Base-by-base conservation (phyloP, 306 rosid genomes). In the Calophaca sinica region DNA sequence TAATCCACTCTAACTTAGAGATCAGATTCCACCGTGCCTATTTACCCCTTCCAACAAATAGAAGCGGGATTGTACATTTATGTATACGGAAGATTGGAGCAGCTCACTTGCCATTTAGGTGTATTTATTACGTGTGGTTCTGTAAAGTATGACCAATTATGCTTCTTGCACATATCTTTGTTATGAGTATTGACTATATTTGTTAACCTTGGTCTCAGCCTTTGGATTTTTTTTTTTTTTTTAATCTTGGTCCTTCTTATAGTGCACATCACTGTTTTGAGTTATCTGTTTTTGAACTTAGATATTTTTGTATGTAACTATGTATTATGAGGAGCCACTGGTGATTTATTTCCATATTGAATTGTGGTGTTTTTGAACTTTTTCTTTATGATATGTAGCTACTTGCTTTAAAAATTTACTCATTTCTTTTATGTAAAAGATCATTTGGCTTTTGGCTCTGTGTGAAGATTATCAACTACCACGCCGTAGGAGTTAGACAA, bases 31-130 rank as follows among this genome's bases (percentile, higher is more conserved):
- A 11, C 67, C 12, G 52, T 58, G 79, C 76, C 79, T 86, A 76
- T 84, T 79, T 75, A 46, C 86, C 88, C 85, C 82, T 88, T 82
- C 90, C 75, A 61, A 67, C 78, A 78, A 75, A 70, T 82, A 84
- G 89, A 88, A 76, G 84, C 72, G 96, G 93, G 88, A 51, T 81
- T 91, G 97, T 94, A 92, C 86, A 94, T 94, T 84, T 85, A 81
- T 88, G 86, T 90, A 90, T 87, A 91, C 96, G 80, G 93, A 82
- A 81, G 90, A 86, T 76, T 84, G 93, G 89, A 85, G 90, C 93
- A 26, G 73, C 85, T 82, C 79, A 84, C 85, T 58, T 78, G 77
- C 76, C 60, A 46, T 68, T 81, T 82, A 83, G 96, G 86, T 76
- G 87, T 87, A 86, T 80, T 84, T 87, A 73, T 74, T 86, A 80